Evolutionary conservation across 495 filamentous ascomycete species (phyloP).

Genomic region (Talaromyces ruber): DNA sequence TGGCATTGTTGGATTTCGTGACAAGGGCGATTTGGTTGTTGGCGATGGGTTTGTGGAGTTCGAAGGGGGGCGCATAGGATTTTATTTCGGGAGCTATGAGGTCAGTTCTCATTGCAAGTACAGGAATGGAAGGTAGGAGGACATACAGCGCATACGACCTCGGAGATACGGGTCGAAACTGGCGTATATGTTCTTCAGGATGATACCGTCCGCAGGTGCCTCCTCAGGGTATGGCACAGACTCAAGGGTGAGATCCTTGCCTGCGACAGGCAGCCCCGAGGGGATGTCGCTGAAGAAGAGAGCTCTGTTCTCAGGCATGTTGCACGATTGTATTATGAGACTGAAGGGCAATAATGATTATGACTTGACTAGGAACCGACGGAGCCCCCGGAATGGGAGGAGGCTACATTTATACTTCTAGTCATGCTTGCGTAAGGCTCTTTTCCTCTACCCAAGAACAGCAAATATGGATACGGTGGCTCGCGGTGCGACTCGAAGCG

Average conservation of each 20-base stretch:
- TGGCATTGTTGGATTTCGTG: conserved; percentile 52
- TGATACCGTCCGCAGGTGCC: conserved; percentile 61
- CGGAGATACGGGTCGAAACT: conserved; percentile 90
- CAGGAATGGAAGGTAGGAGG: not conserved
- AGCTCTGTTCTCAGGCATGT: conserved; percentile 56
- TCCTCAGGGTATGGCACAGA: conserved; percentile 54
- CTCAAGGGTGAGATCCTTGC: conserved; percentile 68
- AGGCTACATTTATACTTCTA: not conserved
- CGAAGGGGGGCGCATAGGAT: conserved; percentile 56
- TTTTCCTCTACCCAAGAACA: not conserved
- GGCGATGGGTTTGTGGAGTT: conserved; percentile 46
- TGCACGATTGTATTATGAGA: not conserved
- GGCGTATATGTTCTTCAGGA: conserved; percentile 62
- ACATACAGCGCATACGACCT: conserved; percentile 45
- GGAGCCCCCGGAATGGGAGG: not conserved
- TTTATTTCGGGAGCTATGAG: conserved; percentile 29
- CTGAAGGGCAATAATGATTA: not conserved
- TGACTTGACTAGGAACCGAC: not conserved
- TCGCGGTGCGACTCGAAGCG: not conserved
- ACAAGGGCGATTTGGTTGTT: conserved; percentile 53
- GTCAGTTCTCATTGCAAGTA: not conserved
- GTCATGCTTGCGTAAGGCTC: not conserved
- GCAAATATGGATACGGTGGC: not conserved
- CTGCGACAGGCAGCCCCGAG: conserved; percentile 56
- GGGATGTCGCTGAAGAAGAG: conserved; percentile 73